phyloP scores from a whole-genome alignment of 23 red algal species.

The Cyanidioschyzon merolae region DNA sequence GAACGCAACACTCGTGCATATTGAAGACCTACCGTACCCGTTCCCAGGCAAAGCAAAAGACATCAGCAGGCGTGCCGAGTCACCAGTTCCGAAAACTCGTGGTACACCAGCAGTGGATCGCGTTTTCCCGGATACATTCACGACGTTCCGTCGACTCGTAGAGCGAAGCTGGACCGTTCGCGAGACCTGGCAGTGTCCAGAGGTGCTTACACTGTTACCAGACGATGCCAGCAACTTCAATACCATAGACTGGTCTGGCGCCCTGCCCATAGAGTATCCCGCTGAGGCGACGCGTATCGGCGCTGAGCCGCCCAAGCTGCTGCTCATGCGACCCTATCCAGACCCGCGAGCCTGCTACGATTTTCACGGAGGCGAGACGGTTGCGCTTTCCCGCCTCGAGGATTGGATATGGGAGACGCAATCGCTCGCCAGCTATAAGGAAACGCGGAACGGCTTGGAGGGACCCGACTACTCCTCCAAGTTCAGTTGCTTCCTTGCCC shows the following conservation, averaged over 20 bases:
- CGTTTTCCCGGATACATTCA: constrained; percentile 40
- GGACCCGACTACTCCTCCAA: constrained; percentile 50
- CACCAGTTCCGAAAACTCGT: not conserved
- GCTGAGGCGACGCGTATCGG: constrained; percentile 22
- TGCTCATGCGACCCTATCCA: constrained; percentile 36
- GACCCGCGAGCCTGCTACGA: constrained; percentile 33
- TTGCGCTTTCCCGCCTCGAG: constrained; percentile 33
- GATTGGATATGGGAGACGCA: constrained; percentile 36
- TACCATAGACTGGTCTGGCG: not conserved
- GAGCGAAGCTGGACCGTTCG: constrained; percentile 35
- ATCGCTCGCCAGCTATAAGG: constrained; percentile 41
- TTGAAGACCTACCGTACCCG: constrained; percentile 56
- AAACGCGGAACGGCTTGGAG: constrained; percentile 61
- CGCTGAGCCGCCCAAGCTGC: constrained; percentile 29
- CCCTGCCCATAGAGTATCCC: constrained; percentile 21
- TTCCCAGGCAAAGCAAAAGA: constrained; percentile 23
- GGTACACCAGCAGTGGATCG: not conserved
- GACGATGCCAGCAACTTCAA: constrained; percentile 17
- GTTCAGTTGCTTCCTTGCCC: constrained; percentile 50
- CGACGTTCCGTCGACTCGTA: constrained; percentile 46
- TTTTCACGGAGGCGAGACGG: constrained; percentile 55
- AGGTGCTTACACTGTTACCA: constrained; percentile 33
- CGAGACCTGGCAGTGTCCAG: constrained; percentile 26
- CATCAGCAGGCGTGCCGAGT: too few species aligned
- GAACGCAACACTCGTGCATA: constrained; percentile 49